These are phyloP conservation scores for Penicillium aurantiogriseum DNA, from an alignment of 2,329 filamentous ascomycete species.

Conservation along the genomic window DNA sequence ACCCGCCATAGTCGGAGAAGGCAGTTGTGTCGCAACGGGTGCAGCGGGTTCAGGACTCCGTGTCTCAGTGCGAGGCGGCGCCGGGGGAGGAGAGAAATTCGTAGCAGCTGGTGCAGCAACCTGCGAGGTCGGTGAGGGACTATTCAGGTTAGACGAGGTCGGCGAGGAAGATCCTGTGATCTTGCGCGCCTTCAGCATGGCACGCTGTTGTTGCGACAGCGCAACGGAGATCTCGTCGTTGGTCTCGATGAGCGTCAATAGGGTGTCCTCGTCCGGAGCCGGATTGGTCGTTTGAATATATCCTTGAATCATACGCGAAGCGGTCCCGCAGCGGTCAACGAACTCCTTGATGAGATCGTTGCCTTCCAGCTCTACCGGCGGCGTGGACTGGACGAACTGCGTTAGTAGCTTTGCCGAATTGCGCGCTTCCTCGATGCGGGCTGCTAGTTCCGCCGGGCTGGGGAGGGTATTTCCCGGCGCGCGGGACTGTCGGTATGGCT, in stretches of 20 bases:
- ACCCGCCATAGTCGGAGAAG: conserved; percentile 14
- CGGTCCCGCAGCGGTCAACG: conserved; percentile 76
- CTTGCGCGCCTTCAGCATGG: conserved; percentile 62
- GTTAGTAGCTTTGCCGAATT: conserved; percentile 90
- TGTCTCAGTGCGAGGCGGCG: background rate
- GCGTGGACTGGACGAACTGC: conserved; percentile 85
- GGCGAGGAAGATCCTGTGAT: conserved; percentile 22
- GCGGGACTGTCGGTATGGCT: conserved; percentile 10
- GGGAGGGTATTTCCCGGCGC: conserved; percentile 55
- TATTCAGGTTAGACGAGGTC: conserved; percentile 9
- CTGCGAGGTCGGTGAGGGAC: conserved; percentile 21
- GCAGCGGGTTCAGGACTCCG: background rate
- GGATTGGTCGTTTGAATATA: conserved; percentile 83
- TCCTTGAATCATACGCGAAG: conserved; percentile 75
- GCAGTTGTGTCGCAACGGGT: conserved; percentile 2
- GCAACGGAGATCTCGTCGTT: conserved; percentile 87
- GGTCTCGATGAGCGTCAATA: conserved; percentile 89
- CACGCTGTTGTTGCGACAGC: conserved; percentile 79
- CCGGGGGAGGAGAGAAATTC: conserved; percentile 8
- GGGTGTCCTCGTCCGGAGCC: conserved; percentile 84
- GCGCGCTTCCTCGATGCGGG: conserved; percentile 82
- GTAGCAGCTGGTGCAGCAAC: conserved; percentile 15
- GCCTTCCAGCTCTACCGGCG: conserved; percentile 68
- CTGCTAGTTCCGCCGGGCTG: conserved; percentile 71
- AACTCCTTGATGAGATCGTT: conserved; percentile 96